phyloP scores from a whole-genome alignment of 73 alveolate genomes.

The Halteria grandinella region DNA sequence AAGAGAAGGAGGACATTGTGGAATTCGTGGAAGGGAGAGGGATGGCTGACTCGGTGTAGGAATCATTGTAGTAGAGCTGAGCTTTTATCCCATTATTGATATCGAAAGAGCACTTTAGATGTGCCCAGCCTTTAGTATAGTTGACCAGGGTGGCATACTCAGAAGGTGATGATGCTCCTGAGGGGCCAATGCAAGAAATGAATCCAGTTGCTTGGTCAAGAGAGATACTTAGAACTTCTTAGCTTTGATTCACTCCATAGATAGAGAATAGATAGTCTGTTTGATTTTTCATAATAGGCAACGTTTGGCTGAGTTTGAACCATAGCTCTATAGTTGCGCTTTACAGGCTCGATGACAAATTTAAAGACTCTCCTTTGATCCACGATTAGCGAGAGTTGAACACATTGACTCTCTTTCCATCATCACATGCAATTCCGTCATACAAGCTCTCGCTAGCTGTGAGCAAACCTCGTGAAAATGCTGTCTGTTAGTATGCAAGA shows the following conservation, averaged over 20 bases:
- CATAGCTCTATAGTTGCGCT: slow-evolving; percentile 33
- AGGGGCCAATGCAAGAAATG: too few species aligned
- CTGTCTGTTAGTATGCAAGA: too few species aligned
- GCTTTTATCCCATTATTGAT: background rate
- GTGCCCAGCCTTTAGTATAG: slow-evolving; percentile 41
- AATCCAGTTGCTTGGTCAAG: background rate
- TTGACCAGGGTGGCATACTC: background rate
- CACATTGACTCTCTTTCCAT: background rate
- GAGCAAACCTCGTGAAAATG: too few species aligned
- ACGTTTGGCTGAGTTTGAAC: slow-evolving; percentile 13
- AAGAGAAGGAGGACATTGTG: too few species aligned
- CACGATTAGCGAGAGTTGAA: background rate
- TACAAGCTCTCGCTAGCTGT: background rate
- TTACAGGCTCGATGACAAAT: background rate
- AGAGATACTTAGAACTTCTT: background rate
- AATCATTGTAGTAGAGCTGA: background rate
- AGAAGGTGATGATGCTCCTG: background rate
- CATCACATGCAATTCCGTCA: slow-evolving; percentile 37
- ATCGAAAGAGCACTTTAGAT: slow-evolving; percentile 12
- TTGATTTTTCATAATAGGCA: too few species aligned
- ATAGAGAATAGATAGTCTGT: slow-evolving; percentile 12
- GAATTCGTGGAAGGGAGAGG: background rate
- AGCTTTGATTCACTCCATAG: background rate
- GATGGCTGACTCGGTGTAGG: background rate
- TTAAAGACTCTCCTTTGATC: background rate